A percentile compares a stretch with the other conserved stretches of the same genome.
phyloP scores from a whole-genome alignment of 305 asterid genomes.

The Fraxinus floribunda region DNA sequence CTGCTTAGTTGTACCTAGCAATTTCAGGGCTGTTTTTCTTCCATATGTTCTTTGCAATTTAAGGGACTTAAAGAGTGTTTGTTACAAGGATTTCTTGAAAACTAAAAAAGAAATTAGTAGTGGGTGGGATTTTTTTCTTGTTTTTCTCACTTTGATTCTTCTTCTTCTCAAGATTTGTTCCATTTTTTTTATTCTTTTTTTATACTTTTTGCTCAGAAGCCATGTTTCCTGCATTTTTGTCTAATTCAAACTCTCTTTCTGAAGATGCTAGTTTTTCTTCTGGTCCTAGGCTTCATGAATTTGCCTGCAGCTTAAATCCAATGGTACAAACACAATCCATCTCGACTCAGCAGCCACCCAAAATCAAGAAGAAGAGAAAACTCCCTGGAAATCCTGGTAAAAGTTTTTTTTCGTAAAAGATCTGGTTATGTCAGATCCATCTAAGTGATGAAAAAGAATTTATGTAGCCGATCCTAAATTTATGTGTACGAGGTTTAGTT shows the following conservation, averaged over 20 bases:
- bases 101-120: too few species aligned
- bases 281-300: slow-evolving; percentile 43
- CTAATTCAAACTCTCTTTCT: slow-evolving; percentile 38
- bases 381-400: slow-evolving; percentile 80
- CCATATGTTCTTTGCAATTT: slow-evolving; percentile 38
- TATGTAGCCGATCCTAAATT: neutral
- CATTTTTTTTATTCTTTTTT: neutral
- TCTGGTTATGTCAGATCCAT: neutral
- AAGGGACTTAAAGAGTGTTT: slow-evolving; percentile 2
- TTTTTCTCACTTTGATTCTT: too few species aligned
- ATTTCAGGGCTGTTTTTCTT: slow-evolving; percentile 26
- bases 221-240: slow-evolving; percentile 50
- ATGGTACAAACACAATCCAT: slow-evolving; percentile 35
- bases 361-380: slow-evolving; percentile 64
- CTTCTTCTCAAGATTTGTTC: neutral
- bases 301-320: slow-evolving; percentile 36
- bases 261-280: slow-evolving; percentile 49
- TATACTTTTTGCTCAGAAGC: slow-evolving; percentile 15
- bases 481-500: neutral
- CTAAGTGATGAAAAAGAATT: neutral
- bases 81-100: too few species aligned
- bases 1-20: slow-evolving; percentile 26
- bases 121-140: too few species aligned
- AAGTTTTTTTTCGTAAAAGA: neutral
- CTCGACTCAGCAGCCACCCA: slow-evolving; percentile 40